phyloP scores from a whole-genome alignment of 768 basidiomycete genomes.

The Tephrocybe sp. region DNA sequence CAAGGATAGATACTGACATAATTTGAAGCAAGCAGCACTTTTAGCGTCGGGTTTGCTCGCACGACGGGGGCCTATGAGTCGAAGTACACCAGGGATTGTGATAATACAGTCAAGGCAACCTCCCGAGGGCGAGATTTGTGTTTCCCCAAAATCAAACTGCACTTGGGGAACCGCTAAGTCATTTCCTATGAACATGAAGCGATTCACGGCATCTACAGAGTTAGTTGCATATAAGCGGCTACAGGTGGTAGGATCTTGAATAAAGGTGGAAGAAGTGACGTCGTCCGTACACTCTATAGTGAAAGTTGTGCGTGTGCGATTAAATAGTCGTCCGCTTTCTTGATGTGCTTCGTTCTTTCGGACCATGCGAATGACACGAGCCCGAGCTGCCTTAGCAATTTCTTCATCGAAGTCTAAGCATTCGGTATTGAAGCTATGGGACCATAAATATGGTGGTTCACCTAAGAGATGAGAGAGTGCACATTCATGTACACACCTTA shows the following conservation, averaged over 20 bases:
- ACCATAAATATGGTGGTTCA: neutral
- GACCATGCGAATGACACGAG: slow-evolving; percentile 6
- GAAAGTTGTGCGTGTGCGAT: neutral
- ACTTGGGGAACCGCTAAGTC: slow-evolving; percentile 18
- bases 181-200: slow-evolving; percentile 34
- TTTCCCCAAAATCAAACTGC: slow-evolving; percentile 39
- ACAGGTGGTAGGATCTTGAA: slow-evolving; percentile 63
- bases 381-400: neutral
- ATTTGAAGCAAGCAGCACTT: slow-evolving; percentile 54
- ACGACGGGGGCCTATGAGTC: slow-evolving; percentile 42
- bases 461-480: neutral
- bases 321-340: too few relatives aligned
- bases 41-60: slow-evolving; percentile 50
- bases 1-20: slow-evolving; percentile 49
- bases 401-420: neutral
- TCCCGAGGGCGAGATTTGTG: slow-evolving; percentile 24
- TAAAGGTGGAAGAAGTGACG: slow-evolving; percentile 31
- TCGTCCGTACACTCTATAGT: slow-evolving; percentile 27
- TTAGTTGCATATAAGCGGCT: slow-evolving; percentile 57
- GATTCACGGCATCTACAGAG: slow-evolving; percentile 55
- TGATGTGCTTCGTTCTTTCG: neutral
- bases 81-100: slow-evolving; percentile 37
- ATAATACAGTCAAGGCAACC: slow-evolving; percentile 46
- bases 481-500: slow-evolving; percentile 44
- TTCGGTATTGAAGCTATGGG: slow-evolving; percentile 2